Percentiles rank a stretch among this genome's conserved stretches.
These are phyloP conservation scores for Ceratobasidium sp. DNA, from an alignment of 1,284 basidiomycete genomes.

Conservation along the genomic window DNA sequence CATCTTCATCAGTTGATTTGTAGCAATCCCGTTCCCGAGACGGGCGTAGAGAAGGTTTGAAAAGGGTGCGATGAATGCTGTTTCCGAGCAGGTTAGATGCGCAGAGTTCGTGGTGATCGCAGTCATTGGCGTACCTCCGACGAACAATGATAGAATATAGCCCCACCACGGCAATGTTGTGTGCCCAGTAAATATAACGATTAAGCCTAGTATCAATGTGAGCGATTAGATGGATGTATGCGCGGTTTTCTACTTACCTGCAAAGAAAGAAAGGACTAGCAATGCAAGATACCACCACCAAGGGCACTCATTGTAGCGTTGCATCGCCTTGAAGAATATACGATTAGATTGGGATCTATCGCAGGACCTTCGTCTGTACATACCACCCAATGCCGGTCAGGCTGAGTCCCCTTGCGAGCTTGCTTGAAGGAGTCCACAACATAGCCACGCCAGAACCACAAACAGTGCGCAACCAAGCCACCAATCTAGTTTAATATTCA, in stretches of 20 bases:
- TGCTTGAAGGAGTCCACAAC: constrained; percentile 67
- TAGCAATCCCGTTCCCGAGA: constrained; percentile 72
- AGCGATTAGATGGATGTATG: constrained; percentile 11
- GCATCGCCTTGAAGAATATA: constrained; percentile 64
- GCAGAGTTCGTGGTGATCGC: not conserved
- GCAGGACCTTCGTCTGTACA: not conserved
- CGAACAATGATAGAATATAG: constrained; percentile 65
- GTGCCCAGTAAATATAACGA: constrained; percentile 70
- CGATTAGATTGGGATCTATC: not conserved
- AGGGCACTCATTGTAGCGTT: constrained; percentile 70
- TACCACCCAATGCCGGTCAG: constrained; percentile 73
- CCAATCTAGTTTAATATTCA: constrained; percentile 65
- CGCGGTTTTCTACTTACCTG: constrained; percentile 59
- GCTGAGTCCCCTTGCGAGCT: constrained; percentile 63
- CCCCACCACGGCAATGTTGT: constrained; percentile 77
- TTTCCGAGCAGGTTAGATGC: not conserved
- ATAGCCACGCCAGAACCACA: constrained; percentile 72
- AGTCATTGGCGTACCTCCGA: constrained; percentile 59
- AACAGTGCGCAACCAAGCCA: constrained; percentile 71
- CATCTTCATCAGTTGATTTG: constrained; percentile 76
- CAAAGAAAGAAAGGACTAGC: constrained; percentile 67
- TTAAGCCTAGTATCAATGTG: constrained; percentile 62
- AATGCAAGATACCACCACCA: constrained; percentile 72
- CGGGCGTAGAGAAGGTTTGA: constrained; percentile 64
- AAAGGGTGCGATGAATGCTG: constrained; percentile 62